phyloP scores from a whole-genome alignment of 208 protist genomes.

The Trypanosoma platydactyli region DNA sequence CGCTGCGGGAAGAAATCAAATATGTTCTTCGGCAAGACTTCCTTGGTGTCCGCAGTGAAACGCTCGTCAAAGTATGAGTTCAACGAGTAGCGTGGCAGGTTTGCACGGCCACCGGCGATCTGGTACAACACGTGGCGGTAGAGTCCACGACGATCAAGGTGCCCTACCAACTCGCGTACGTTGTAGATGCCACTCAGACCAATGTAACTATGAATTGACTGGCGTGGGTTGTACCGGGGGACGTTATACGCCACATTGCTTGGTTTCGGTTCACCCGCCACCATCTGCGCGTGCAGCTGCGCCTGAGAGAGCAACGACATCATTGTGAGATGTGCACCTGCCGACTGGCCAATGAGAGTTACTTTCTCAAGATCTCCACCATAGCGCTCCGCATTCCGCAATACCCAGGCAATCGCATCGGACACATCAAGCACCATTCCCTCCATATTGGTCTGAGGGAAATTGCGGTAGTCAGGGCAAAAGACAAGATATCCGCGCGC shows the following conservation, averaged over 20 bases:
- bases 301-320: slow-evolving; percentile 87
- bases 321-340: slow-evolving; percentile 84
- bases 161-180: slow-evolving; percentile 52
- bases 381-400: slow-evolving; percentile 84
- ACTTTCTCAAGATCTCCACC: slow-evolving; percentile 81
- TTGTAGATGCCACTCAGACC: slow-evolving; percentile 88
- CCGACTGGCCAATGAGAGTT: slow-evolving; percentile 78
- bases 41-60: slow-evolving; percentile 42
- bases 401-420: slow-evolving; percentile 84
- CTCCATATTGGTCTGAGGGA: slow-evolving; percentile 88
- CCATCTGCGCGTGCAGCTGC: slow-evolving; percentile 59
- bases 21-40: slow-evolving; percentile 76
- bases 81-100: slow-evolving; percentile 62
- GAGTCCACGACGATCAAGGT: slow-evolving; percentile 68
- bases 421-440: slow-evolving; percentile 89
- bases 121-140: slow-evolving; percentile 62
- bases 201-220: slow-evolving; percentile 77
- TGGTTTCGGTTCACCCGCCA: slow-evolving; percentile 30
- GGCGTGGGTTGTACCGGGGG: slow-evolving; percentile 80
- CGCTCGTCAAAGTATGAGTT: slow-evolving; percentile 73
- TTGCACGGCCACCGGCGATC: slow-evolving; percentile 58
- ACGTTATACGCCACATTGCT: slow-evolving; percentile 77
- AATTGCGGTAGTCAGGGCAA: slow-evolving; percentile 93
- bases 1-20: slow-evolving; percentile 77
- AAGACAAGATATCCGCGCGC: slow-evolving; percentile 85